Conservation (phyloP, 2,329 filamentous ascomycete species). For the Aphanocladium album region DNA sequence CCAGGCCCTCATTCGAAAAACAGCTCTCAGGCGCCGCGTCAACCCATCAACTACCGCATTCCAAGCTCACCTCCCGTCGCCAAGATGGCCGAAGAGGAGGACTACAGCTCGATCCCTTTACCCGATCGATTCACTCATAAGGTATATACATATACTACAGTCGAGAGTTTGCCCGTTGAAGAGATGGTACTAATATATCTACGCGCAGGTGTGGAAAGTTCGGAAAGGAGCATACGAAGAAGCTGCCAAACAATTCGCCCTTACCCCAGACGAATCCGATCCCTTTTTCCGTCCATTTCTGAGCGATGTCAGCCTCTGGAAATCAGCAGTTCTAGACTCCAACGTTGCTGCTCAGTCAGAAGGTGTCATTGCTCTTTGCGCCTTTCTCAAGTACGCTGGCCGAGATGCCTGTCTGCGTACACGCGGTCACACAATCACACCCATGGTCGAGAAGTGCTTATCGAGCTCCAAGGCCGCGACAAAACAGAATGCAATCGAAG, state of each 20-base stretch:
- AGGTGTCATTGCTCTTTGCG: conserved; percentile 78
- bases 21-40: background rate
- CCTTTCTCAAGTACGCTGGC: conserved; percentile 88
- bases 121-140: conserved; percentile 82
- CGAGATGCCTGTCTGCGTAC: conserved; percentile 74
- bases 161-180: background rate
- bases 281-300: conserved; percentile 83
- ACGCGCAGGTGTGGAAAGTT: conserved; percentile 80
- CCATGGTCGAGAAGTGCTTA: conserved; percentile 88
- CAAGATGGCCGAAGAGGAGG: conserved; percentile 79
- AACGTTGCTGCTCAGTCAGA: conserved; percentile 97
- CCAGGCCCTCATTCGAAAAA: background rate
- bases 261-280: conserved; percentile 78
- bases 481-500: conserved; percentile 82
- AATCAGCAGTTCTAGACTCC: conserved; percentile 84
- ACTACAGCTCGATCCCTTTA: conserved; percentile 73
- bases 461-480: conserved; percentile 81
- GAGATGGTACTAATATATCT: background rate
- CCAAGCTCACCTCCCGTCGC: conserved; percentile 12
- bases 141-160: conserved; percentile 33
- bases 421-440: conserved; percentile 65
- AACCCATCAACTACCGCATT: conserved; percentile 13
- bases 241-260: conserved; percentile 78
- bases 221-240: conserved; percentile 94
- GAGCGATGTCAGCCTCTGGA: conserved; percentile 82